A percentile compares a stretch with the other conserved stretches of the same genome.
These are phyloP conservation scores for Pseudogymnoascus sp. DNA, from an alignment of 2,329 filamentous ascomycete genomes.

Conservation along the genomic window DNA sequence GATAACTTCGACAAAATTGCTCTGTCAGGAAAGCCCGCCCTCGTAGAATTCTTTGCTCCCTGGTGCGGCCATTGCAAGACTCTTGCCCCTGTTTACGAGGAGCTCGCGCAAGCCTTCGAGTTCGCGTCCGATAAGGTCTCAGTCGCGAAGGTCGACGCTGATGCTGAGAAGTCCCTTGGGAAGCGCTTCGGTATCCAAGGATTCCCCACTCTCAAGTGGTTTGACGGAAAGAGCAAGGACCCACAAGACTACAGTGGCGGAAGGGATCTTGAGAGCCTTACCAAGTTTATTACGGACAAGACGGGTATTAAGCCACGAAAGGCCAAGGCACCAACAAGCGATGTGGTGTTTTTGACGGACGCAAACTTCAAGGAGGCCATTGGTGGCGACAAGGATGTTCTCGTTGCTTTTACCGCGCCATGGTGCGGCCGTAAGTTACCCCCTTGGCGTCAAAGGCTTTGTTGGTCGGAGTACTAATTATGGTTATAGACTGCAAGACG, in stretches of 20 bases:
- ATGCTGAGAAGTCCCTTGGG: slow-evolving; percentile 75
- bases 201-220: slow-evolving; percentile 96
- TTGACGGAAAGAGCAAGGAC: slow-evolving; percentile 84
- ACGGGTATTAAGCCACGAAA: slow-evolving; percentile 73
- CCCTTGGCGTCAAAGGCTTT: background rate
- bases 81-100: slow-evolving; percentile 88
- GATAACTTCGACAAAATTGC: slow-evolving; percentile 87
- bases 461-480: slow-evolving; percentile 16
- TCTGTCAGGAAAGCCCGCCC: slow-evolving; percentile 84
- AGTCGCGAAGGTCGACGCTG: slow-evolving; percentile 94
- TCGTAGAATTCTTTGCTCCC: slow-evolving; percentile 96
- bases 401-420: slow-evolving; percentile 94
- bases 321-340: slow-evolving; percentile 61
- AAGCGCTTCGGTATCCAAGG: slow-evolving; percentile 83
- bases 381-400: slow-evolving; percentile 77
- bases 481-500: slow-evolving; percentile 76
- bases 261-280: slow-evolving; percentile 78
- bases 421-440: slow-evolving; percentile 92
- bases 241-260: slow-evolving; percentile 80
- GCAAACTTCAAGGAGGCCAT: slow-evolving; percentile 65
- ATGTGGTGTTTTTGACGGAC: slow-evolving; percentile 74
- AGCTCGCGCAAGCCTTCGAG: slow-evolving; percentile 68
- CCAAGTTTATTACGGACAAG: slow-evolving; percentile 75
- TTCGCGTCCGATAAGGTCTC: slow-evolving; percentile 63
- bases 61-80: slow-evolving; percentile 99